A percentile compares a stretch with the other conserved stretches of the same genome.
Evolutionary conservation across 192 early-diverging fungal species (phyloP).

Genomic region (Polychytrium aggregatum): DNA sequence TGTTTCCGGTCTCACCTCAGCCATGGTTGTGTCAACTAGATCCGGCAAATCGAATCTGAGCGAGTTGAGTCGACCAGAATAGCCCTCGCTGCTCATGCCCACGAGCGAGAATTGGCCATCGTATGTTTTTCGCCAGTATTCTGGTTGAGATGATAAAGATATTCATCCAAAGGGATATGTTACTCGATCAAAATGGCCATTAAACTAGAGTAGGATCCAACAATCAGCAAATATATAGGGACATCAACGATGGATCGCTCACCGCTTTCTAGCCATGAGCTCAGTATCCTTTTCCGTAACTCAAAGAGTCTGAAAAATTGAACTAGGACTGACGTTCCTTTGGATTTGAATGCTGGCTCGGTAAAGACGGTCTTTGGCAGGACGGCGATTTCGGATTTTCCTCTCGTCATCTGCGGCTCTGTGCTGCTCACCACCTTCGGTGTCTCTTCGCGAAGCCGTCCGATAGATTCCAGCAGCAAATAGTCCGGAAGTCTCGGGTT

Average conservation of each 20-base stretch:
- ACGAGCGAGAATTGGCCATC: conserved; percentile 36
- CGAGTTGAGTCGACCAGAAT: conserved; percentile 20
- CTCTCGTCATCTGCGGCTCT: too few relatives aligned
- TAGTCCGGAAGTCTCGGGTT: conserved; percentile 40
- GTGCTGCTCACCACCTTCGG: too few relatives aligned
- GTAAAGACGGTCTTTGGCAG: conserved; percentile 33
- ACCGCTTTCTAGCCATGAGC: background rate
- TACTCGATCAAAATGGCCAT: too few relatives aligned
- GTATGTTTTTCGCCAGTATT: conserved; percentile 22
- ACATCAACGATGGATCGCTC: background rate
- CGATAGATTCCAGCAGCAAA: too few relatives aligned
- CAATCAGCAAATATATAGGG: background rate
- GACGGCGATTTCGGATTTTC: too few relatives aligned
- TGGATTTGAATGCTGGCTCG: conserved; percentile 24
- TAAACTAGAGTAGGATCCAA: too few relatives aligned
- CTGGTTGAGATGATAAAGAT: too few relatives aligned
- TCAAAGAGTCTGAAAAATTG: too few relatives aligned
- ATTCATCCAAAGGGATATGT: too few relatives aligned
- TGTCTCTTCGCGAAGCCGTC: too few relatives aligned
- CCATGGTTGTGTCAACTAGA: conserved; percentile 24
- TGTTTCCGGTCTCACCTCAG: too few relatives aligned
- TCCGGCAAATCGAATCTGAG: conserved; percentile 38
- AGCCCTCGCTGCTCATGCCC: conserved; percentile 27
- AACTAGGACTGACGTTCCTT: too few relatives aligned
- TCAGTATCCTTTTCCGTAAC: background rate